Conservation (phyloP, 495 filamentous ascomycete genomes). For the Amorphotheca resinae region DNA sequence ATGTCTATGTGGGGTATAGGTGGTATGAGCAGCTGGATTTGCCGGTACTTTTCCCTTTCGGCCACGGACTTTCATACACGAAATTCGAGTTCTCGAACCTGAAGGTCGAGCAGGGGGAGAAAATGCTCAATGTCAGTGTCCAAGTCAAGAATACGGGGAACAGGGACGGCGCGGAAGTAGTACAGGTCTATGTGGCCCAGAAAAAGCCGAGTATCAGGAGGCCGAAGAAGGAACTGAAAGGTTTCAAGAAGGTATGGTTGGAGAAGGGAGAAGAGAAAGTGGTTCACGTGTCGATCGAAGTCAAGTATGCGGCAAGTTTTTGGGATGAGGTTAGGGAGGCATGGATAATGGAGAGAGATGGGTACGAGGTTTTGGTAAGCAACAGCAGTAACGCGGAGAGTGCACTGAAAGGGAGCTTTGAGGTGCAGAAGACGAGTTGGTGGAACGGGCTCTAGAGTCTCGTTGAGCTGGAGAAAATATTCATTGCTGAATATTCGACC, state of each 20-base stretch:
- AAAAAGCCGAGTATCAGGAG: constrained; percentile 33
- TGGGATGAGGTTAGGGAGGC: constrained; percentile 56
- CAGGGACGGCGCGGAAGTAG: constrained; percentile 55
- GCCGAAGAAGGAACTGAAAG: constrained; percentile 66
- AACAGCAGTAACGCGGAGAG: constrained; percentile 36
- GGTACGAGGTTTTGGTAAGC: constrained; percentile 44
- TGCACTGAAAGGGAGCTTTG: constrained; percentile 33
- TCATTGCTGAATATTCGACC: too few relatives aligned
- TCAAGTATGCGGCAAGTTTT: constrained; percentile 51
- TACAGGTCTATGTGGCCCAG: constrained; percentile 58
- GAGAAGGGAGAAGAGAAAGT: constrained; percentile 55
- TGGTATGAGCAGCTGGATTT: constrained; percentile 53
- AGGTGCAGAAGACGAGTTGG: constrained; percentile 43
- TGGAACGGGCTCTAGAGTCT: constrained; percentile 34
- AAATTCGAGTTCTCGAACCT: constrained; percentile 56
- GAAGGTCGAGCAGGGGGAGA: constrained; percentile 28
- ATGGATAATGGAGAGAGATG: constrained; percentile 55
- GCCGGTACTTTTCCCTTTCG: constrained; percentile 63
- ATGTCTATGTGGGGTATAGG: constrained; percentile 54
- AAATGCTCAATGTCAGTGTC: constrained; percentile 45
- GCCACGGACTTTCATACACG: constrained; percentile 73
- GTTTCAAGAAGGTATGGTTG: constrained; percentile 64
- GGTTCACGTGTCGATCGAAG: constrained; percentile 33
- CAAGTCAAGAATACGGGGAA: constrained; percentile 56
- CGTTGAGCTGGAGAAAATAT: too few relatives aligned